Evolutionary conservation across 164 flowering plant species (phyloP).

Genomic region (Warburgia ugandensis): DNA sequence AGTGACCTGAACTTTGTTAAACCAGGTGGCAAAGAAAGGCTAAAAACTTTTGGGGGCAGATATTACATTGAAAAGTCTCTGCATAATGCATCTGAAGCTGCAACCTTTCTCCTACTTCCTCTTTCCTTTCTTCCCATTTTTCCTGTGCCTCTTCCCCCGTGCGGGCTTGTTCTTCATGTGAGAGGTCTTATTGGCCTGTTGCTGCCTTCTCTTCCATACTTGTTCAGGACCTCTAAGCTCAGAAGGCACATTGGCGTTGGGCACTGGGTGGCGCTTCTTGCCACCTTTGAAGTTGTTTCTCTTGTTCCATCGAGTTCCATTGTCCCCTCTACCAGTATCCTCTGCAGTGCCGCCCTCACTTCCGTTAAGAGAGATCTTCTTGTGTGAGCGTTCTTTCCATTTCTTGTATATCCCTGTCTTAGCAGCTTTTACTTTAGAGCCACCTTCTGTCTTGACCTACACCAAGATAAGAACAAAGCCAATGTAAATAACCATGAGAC

Average conservation of each 20-base stretch:
- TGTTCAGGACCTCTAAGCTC: conserved; percentile 77
- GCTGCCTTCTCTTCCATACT: conserved; percentile 69
- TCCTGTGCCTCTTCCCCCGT: conserved; percentile 39
- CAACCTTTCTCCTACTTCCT: neutral
- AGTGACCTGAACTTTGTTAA: no score
- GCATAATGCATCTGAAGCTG: neutral
- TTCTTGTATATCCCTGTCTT: conserved; percentile 89
- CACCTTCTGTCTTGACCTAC: conserved; percentile 84
- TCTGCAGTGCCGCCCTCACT: conserved; percentile 35
- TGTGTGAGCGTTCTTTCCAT: conserved; percentile 79
- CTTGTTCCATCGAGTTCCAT: conserved; percentile 16
- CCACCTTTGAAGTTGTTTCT: conserved; percentile 42
- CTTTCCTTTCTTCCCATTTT: conserved; percentile 24
- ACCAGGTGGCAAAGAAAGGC: no score
- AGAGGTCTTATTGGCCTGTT: conserved; percentile 45
- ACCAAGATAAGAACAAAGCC: neutral
- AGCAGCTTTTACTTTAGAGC: conserved; percentile 57
- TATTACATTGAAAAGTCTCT: no score
- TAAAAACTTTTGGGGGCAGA: no score
- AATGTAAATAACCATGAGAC: no score
- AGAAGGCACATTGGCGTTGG: conserved; percentile 78
- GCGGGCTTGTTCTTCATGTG: conserved; percentile 42
- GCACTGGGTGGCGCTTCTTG: conserved; percentile 28
- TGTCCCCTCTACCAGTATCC: conserved; percentile 33
- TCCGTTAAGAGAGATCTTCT: conserved; percentile 49